phyloP scores from a whole-genome alignment of 805 yeast species.

The Nakazawaea ishiwadae region DNA sequence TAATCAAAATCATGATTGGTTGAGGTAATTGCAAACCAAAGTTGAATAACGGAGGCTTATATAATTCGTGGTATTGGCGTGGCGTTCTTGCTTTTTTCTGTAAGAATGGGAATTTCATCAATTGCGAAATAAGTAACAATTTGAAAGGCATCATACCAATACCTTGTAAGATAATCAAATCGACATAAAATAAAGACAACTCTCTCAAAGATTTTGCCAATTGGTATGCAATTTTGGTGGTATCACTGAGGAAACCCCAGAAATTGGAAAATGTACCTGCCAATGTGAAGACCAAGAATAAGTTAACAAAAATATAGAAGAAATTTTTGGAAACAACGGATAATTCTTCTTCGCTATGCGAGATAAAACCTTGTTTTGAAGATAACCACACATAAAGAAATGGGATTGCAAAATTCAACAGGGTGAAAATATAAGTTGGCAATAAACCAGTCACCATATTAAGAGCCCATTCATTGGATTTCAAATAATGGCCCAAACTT shows the following conservation, averaged over 20 bases:
- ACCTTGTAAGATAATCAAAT: conserved; percentile 76
- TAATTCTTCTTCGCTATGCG: conserved; percentile 89
- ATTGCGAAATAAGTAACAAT: conserved; percentile 72
- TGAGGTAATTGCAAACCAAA: conserved; percentile 66
- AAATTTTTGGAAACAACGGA: conserved; percentile 90
- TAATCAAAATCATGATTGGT: conserved; percentile 53
- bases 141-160: conserved; percentile 89
- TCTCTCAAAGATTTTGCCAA: conserved; percentile 78
- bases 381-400: conserved; percentile 83
- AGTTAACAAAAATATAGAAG: conserved; percentile 88
- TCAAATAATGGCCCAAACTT: conserved; percentile 61
- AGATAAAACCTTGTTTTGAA: conserved; percentile 79
- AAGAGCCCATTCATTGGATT: conserved; percentile 65
- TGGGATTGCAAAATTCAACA: conserved; percentile 79
- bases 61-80: conserved; percentile 67
- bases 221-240: conserved; percentile 82
- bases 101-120: conserved; percentile 69
- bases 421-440: conserved; percentile 87
- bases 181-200: conserved; percentile 84
- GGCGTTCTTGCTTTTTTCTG: conserved; percentile 70
- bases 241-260: conserved; percentile 80
- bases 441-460: conserved; percentile 80
- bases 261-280: conserved; percentile 87
- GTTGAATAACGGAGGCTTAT: conserved; percentile 87
- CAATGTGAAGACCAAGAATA: conserved; percentile 89